Evolutionary conservation across 345 rosid genomes (phyloP).

Genomic region (Murraya paniculata): DNA sequence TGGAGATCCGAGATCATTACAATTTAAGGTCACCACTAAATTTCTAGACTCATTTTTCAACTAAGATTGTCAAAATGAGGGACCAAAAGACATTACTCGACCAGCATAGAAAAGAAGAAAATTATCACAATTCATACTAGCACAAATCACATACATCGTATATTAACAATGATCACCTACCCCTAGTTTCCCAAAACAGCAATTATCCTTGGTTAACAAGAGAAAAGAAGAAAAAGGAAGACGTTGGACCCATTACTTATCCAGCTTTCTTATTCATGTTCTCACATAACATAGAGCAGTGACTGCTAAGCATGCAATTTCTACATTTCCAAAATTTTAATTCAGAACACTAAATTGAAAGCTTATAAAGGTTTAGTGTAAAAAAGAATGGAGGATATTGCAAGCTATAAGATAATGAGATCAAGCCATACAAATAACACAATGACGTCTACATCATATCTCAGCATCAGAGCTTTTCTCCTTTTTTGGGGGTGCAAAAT

Average conservation of each 20-base stretch:
- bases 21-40: not conserved
- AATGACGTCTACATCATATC: conserved; percentile 13
- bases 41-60: not conserved
- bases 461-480: conserved; percentile 58
- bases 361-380: not conserved
- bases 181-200: not conserved
- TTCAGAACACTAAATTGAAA: not conserved
- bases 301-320: not conserved
- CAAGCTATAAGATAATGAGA: not conserved
- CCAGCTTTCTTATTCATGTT: not conserved
- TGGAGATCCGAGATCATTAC: not conserved
- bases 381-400: not conserved
- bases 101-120: not conserved
- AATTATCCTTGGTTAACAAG: not conserved
- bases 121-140: not conserved
- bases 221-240: not conserved
- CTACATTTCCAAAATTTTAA: not conserved
- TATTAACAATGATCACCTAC: not conserved
- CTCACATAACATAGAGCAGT: not conserved
- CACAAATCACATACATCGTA: not conserved
- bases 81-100: not conserved
- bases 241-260: not conserved
- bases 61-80: not conserved
- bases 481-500: conserved; percentile 80
- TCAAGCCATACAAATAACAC: not conserved